Percentiles rank a stretch among this genome's conserved stretches.
phyloP scores from a whole-genome alignment of 2,329 filamentous ascomycete species.

The Cercospora beticola region DNA sequence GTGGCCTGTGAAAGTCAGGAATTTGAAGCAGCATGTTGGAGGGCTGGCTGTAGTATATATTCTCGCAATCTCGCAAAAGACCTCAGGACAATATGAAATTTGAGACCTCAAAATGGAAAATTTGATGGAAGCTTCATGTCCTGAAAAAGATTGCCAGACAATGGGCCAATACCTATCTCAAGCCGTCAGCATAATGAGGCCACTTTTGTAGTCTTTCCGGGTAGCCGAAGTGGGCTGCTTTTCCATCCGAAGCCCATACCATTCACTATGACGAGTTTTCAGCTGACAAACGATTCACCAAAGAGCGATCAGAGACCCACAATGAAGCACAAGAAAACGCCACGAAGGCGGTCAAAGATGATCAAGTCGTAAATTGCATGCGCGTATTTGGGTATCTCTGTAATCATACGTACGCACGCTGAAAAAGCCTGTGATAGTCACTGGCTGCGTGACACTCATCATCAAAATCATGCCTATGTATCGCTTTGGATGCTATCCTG shows the following conservation, averaged over 20 bases:
- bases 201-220: not conserved
- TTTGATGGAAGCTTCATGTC: not conserved
- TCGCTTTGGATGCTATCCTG: not conserved
- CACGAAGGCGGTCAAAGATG: not conserved
- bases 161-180: not conserved
- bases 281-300: not conserved
- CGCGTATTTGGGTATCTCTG: conserved; percentile 16
- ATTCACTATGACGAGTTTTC: not conserved
- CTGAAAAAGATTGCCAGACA: not conserved
- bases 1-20: not conserved
- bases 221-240: not conserved
- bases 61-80: not conserved
- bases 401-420: conserved; percentile 8
- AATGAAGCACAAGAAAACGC: not conserved
- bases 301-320: not conserved
- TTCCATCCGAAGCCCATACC: not conserved
- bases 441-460: conserved; percentile 14
- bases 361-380: not conserved
- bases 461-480: conserved; percentile 18
- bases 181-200: not conserved
- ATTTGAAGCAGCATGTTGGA: not conserved
- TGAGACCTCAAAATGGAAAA: not conserved
- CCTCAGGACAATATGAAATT: not conserved
- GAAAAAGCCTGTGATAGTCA: not conserved
- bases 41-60: not conserved